Evolutionary conservation across 208 protist species (phyloP).

Genomic region (Wallacemonas sp.): DNA sequence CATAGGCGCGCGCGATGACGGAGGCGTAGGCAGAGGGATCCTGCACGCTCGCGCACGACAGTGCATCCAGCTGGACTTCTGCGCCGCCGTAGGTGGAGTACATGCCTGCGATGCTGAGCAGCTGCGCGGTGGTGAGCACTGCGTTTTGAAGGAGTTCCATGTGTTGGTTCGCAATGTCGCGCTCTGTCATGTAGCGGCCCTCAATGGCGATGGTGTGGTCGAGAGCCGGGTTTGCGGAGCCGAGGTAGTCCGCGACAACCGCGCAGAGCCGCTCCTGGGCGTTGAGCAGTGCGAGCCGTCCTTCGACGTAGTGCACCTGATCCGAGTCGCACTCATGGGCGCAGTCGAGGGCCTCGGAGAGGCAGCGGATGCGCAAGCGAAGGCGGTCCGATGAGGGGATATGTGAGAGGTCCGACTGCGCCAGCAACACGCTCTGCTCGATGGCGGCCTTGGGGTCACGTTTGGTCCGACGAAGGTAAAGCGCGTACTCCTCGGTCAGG

Average conservation of each 20-base stretch:
- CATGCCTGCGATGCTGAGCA: constrained; percentile 75
- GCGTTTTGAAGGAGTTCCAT: constrained; percentile 59
- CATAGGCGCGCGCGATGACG: constrained; percentile 61
- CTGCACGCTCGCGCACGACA: constrained; percentile 52
- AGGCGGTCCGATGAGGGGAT: constrained; percentile 76
- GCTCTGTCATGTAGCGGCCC: constrained; percentile 56
- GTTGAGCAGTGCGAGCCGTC: constrained; percentile 63
- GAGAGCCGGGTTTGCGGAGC: constrained; percentile 48
- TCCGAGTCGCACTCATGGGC: constrained; percentile 68
- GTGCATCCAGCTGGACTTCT: constrained; percentile 85
- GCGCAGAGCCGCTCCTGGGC: constrained; percentile 69
- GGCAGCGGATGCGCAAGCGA: constrained; percentile 61
- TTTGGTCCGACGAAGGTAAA: constrained; percentile 68
- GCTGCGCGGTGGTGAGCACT: constrained; percentile 50
- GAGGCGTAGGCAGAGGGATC: constrained; percentile 61
- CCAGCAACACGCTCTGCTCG: constrained; percentile 70
- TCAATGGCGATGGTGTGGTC: constrained; percentile 38
- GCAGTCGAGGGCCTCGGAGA: constrained; percentile 72
- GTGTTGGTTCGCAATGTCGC: constrained; percentile 68
- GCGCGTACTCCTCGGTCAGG: constrained; percentile 76
- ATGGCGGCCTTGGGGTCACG: constrained; percentile 69
- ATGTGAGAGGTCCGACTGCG: constrained; percentile 55
- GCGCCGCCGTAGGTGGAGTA: constrained; percentile 78
- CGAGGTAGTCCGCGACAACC: constrained; percentile 65
- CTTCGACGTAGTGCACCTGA: constrained; percentile 65